Conservation (phyloP, 306 rosid genomes). For the Cajanus cajan region DNA sequence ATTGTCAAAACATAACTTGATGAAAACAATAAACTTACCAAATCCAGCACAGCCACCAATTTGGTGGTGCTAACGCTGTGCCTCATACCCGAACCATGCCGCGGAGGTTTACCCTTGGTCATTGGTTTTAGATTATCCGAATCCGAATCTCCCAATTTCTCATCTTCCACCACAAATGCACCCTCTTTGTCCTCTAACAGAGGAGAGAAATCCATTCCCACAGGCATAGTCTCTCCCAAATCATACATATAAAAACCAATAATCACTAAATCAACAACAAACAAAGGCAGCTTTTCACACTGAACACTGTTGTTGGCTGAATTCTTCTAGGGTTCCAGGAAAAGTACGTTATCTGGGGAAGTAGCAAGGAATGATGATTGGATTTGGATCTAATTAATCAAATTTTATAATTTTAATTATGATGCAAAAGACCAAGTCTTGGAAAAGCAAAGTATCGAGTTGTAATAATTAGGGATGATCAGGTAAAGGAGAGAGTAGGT, state of each 20-base stretch:
- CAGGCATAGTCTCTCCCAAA: constrained; percentile 48
- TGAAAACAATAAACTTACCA: constrained; percentile 44
- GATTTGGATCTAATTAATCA: neutral
- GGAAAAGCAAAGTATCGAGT: neutral
- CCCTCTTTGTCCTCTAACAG: constrained; percentile 57
- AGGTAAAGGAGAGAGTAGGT: neutral
- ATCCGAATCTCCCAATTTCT: constrained; percentile 34
- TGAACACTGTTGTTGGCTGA: too few relatives aligned
- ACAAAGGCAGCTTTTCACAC: neutral
- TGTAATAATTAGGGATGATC: constrained; percentile 7
- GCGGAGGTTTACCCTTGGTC: constrained; percentile 61
- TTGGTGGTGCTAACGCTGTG: constrained; percentile 57
- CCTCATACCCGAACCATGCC: constrained; percentile 49
- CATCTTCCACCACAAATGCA: constrained; percentile 47
- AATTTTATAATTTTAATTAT: neutral
- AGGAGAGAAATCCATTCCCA: constrained; percentile 59
- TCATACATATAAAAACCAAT: constrained; percentile 30
- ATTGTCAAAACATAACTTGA: neutral
- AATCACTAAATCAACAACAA: neutral
- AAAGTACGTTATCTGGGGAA: neutral
- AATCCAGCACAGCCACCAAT: constrained; percentile 46
- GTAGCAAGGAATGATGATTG: neutral
- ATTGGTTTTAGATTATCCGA: constrained; percentile 41
- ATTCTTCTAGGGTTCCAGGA: neutral
- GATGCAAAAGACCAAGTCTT: neutral